phyloP scores from a whole-genome alignment of 78 protist genomes.

The Emiliania huxleyi region DNA sequence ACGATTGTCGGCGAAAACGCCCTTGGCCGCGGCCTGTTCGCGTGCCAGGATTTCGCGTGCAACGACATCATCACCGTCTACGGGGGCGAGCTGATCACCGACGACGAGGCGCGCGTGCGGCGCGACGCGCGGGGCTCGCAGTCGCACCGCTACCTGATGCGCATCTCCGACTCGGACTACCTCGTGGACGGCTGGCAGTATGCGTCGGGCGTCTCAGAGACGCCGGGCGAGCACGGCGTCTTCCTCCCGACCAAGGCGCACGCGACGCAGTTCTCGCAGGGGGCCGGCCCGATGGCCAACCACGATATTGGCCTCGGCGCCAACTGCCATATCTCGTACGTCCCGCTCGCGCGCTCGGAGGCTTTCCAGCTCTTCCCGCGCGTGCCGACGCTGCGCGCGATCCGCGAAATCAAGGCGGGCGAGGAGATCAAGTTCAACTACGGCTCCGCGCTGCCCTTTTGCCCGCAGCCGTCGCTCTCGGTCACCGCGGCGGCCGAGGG shows the following conservation, averaged over 20 bases:
- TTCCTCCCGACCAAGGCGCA: background rate
- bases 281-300: background rate
- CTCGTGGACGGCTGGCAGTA: conserved; percentile 7
- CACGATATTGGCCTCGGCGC: background rate
- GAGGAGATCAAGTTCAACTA: conserved; percentile 13
- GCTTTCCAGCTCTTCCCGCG: background rate
- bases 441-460: conserved; percentile 6
- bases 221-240: background rate
- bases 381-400: background rate
- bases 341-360: background rate
- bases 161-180: background rate
- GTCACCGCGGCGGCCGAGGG: background rate
- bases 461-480: background rate
- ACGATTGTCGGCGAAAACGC: background rate
- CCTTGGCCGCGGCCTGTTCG: background rate
- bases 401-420: background rate
- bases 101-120: background rate
- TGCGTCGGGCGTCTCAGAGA: background rate
- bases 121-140: background rate
- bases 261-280: background rate
- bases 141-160: conserved; percentile 1
- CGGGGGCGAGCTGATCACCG: conserved; percentile 12
- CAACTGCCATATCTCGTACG: background rate
- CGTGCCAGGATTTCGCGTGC: background rate
- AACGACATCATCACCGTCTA: conserved; percentile 9